Base-by-base conservation (phyloP, 257 asterid genomes). In the Ilex aquifolium region DNA sequence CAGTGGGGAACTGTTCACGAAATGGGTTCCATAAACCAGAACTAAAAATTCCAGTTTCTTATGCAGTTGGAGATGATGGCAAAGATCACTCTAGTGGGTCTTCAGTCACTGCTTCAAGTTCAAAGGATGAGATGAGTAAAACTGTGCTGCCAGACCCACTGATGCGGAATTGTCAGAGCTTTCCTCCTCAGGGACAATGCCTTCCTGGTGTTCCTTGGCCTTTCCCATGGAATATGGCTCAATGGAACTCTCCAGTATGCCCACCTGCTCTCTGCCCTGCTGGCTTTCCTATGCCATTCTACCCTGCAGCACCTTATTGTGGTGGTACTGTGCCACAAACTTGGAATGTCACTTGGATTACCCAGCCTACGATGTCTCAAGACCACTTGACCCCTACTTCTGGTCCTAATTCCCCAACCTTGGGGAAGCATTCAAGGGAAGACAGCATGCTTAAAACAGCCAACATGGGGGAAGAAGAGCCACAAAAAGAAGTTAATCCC, bases 181-280 rank as follows among this genome's bases (percentile, higher is more conserved):
- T 74, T 60, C 82, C 88, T 61, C 83, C 76, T 31, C 84, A 74
- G 69, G 61, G 76, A 13, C 83, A 88, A 3, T 79, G 74, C 79
- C 83, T 80, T 65, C 74, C 88, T 0, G 93, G 85, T 40, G 84
- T 79, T 60, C 90, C 93, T 9, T 91, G 91, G 96, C 83, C 95
- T 52, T 91, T 73, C 63, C 83, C 79, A 10, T 90, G 88, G 94
- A 76, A 74, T 56, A 71, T 83, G 4, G 74, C 71, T 69, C 93
- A 67, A 21, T 82, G 84, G 88, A 76, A 73, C 69, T 48, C 80
- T 13, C 40, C 81, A 5, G 51, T 67, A 10, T 62, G 82, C 44
- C 84, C 82, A 15, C 79, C 86, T 11, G 65, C 78, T 57, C 71
- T 70, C 44, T 64, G 77, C 69, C 83, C 82, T 27, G 71, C 75